phyloP scores from a whole-genome alignment of 2,329 filamentous ascomycete genomes.

The Sporothrix dimorphospora region DNA sequence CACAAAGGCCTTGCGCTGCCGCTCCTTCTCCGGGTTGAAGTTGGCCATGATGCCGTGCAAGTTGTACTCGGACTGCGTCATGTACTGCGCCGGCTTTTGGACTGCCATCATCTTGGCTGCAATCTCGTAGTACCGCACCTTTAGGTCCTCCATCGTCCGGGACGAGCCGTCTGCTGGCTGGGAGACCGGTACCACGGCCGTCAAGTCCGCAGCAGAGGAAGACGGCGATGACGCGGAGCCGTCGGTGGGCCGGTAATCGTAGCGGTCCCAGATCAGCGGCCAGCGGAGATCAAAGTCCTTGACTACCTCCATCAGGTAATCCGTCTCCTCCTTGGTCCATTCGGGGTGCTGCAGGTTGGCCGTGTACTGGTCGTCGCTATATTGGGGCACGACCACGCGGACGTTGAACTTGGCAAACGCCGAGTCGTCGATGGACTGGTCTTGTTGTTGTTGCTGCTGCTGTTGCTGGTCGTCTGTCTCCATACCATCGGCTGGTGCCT shows the following conservation, averaged over 20 bases:
- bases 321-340: constrained; percentile 92
- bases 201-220: constrained; percentile 35
- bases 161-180: constrained; percentile 42
- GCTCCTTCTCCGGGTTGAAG: constrained; percentile 81
- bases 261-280: constrained; percentile 90
- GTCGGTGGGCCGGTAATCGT: constrained; percentile 67
- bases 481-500: not conserved
- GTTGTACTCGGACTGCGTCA: constrained; percentile 83
- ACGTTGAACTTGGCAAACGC: constrained; percentile 88
- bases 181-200: constrained; percentile 55
- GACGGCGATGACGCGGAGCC: constrained; percentile 42
- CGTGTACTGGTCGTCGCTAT: constrained; percentile 86
- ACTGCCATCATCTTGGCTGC: constrained; percentile 80
- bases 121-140: constrained; percentile 86
- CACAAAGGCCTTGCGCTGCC: constrained; percentile 80
- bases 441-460: constrained; percentile 26
- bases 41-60: constrained; percentile 83
- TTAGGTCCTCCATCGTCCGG: constrained; percentile 86
- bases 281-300: constrained; percentile 85
- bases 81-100: constrained; percentile 78
- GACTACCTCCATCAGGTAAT: constrained; percentile 79
- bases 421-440: constrained; percentile 56
- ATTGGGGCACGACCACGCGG: constrained; percentile 74
- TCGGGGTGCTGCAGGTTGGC: constrained; percentile 71
- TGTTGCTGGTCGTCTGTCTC: not conserved